phyloP scores from a whole-genome alignment of 371 early-diverging fungal genomes.

The Mortierella sp. region DNA sequence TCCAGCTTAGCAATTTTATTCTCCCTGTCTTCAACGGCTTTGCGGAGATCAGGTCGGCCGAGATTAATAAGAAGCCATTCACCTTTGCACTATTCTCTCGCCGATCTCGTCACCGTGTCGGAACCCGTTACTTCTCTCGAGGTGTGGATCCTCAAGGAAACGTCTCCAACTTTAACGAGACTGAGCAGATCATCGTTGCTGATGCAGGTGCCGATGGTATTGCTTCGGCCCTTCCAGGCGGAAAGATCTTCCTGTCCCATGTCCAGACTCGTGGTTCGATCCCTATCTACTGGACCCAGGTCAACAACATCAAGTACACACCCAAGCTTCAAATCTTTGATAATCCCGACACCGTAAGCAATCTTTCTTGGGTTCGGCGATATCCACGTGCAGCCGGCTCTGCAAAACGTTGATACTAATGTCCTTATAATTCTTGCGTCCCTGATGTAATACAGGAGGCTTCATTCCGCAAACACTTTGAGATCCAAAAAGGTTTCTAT shows the following conservation, averaged over 20 bases:
- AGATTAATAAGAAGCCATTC: constrained; percentile 71
- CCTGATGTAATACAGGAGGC: constrained; percentile 16
- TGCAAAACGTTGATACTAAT: no score
- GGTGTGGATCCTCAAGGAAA: constrained; percentile 97
- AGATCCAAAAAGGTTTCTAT: constrained; percentile 73
- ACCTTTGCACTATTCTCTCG: constrained; percentile 84
- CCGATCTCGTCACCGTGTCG: constrained; percentile 80
- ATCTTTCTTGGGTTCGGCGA: constrained; percentile 56
- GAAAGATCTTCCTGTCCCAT: constrained; percentile 66
- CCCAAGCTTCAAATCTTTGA: constrained; percentile 86
- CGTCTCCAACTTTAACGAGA: constrained; percentile 98
- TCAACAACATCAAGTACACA: constrained; percentile 90
- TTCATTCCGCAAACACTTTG: constrained; percentile 79
- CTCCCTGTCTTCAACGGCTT: constrained; percentile 93
- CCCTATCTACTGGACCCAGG: constrained; percentile 98
- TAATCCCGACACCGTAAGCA: constrained; percentile 71
- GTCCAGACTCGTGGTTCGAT: constrained; percentile 98
- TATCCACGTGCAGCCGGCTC: no score
- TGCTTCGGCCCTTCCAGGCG: constrained; percentile 17
- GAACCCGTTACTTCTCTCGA: constrained; percentile 93
- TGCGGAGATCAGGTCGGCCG: constrained; percentile 60
- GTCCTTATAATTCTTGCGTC: no score
- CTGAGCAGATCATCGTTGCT: constrained; percentile 90
- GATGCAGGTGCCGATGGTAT: constrained; percentile 41
- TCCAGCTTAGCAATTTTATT: constrained; percentile 82